These are phyloP conservation scores for Coniochaeta hoffmannii DNA, from an alignment of 2,329 filamentous ascomycete species.

Conservation along the genomic window DNA sequence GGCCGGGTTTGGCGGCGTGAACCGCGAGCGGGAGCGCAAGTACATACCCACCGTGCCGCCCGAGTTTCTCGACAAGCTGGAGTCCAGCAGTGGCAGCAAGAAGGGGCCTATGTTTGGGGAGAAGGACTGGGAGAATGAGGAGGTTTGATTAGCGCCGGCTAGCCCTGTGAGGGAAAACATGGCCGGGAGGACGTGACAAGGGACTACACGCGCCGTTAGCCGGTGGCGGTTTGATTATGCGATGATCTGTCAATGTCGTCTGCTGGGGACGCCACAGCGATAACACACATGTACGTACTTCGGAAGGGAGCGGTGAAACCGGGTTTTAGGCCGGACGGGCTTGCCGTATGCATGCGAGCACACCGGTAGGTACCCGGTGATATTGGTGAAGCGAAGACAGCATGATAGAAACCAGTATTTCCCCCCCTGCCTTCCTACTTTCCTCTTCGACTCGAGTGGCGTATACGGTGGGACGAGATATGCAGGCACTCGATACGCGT, in stretches of 20 bases:
- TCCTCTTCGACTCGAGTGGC: neutral
- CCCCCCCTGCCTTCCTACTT: neutral
- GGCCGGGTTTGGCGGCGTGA: constrained; percentile 86
- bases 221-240: no score
- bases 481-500: constrained; percentile 8
- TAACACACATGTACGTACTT: neutral
- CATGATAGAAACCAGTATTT: neutral
- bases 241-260: neutral
- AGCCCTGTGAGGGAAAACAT: no score
- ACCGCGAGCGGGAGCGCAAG: constrained; percentile 84
- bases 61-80: constrained; percentile 85
- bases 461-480: neutral
- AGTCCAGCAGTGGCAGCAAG: constrained; percentile 43
- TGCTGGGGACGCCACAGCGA: neutral
- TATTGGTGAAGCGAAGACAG: neutral
- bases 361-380: neutral
- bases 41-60: constrained; percentile 94
- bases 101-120: constrained; percentile 53
- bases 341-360: neutral
- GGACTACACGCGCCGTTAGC: no score
- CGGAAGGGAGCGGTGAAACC: neutral
- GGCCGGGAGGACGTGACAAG: no score
- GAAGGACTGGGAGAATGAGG: constrained; percentile 61
- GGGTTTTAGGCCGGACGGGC: neutral
- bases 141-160: constrained; percentile 42